Percentiles rank a stretch among this genome's conserved stretches.
phyloP scores from a whole-genome alignment of 2,329 filamentous ascomycete genomes.

The Grosmannia serpens region DNA sequence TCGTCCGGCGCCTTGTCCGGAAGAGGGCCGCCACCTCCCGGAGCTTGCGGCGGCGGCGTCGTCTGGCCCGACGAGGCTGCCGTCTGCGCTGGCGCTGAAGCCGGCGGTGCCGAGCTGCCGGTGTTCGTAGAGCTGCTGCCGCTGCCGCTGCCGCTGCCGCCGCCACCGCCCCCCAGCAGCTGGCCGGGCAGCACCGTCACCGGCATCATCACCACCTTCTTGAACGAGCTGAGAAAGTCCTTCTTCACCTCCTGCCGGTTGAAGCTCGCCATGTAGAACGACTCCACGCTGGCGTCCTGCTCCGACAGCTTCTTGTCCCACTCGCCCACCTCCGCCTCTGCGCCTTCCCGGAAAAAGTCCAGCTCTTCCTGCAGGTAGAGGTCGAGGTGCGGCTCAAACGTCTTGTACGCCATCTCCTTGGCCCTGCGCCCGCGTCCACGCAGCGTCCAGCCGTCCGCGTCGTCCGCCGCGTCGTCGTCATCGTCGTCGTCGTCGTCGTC shows the following conservation, averaged over 20 bases:
- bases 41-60: slow-evolving; percentile 5
- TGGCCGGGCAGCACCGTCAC: slow-evolving; percentile 71
- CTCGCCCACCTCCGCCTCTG: slow-evolving; percentile 62
- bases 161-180: slow-evolving; percentile 30
- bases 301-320: slow-evolving; percentile 92
- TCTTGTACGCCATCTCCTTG: slow-evolving; percentile 54
- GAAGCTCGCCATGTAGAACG: slow-evolving; percentile 90
- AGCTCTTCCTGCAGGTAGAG: slow-evolving; percentile 87
- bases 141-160: slow-evolving; percentile 7
- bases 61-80: slow-evolving; percentile 1
- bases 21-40: background rate
- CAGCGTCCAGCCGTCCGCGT: slow-evolving; percentile 6
- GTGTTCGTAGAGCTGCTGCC: slow-evolving; percentile 5
- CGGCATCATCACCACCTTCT: slow-evolving; percentile 98
- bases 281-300: slow-evolving; percentile 82
- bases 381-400: slow-evolving; percentile 90
- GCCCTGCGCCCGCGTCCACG: slow-evolving; percentile 30
- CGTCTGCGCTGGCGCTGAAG: background rate
- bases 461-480: background rate
- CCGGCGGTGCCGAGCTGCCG: background rate
- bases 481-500: too few species aligned
- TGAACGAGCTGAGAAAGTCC: slow-evolving; percentile 92
- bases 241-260: slow-evolving; percentile 92
- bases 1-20: slow-evolving; percentile 59
- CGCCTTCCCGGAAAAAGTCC: slow-evolving; percentile 67